Percentiles rank a stretch among this genome's conserved stretches.
Evolutionary conservation across 768 basidiomycete genomes (phyloP).

Genomic region (Pholiota molesta): DNA sequence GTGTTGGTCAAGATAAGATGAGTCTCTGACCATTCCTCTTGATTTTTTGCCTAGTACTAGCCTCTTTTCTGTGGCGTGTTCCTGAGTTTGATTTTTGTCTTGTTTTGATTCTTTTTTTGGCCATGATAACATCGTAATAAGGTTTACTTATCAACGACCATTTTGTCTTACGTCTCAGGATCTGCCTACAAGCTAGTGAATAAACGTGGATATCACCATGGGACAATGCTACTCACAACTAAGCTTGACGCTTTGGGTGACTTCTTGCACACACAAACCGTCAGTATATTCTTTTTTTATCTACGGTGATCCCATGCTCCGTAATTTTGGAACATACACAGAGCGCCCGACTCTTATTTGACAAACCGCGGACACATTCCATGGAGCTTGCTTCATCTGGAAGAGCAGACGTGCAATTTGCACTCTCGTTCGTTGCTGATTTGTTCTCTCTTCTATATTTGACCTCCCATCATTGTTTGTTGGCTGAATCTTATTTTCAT

Average conservation of each 20-base stretch:
- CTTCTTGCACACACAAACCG: slow-evolving; percentile 66
- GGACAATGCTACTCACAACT: slow-evolving; percentile 96
- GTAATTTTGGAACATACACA: too few relatives aligned
- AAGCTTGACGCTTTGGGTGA: slow-evolving; percentile 71
- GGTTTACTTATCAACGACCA: not conserved
- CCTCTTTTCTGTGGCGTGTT: not conserved
- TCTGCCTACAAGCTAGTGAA: slow-evolving; percentile 96
- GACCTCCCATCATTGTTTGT: not conserved
- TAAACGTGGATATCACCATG: slow-evolving; percentile 93
- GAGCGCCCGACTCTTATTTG: not conserved
- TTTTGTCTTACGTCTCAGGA: slow-evolving; percentile 79
- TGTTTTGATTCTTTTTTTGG: too few relatives aligned
- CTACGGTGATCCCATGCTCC: not conserved
- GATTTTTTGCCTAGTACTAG: not conserved
- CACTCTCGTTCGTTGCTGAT: not conserved
- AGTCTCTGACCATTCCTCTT: slow-evolving; percentile 37
- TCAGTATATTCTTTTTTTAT: slow-evolving; percentile 29
- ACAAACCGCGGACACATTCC: not conserved
- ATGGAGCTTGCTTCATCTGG: not conserved
- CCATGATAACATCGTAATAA: not conserved
- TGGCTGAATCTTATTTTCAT: slow-evolving; percentile 4
- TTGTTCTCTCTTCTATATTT: not conserved
- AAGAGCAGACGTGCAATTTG: not conserved
- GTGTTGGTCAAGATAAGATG: slow-evolving; percentile 87
- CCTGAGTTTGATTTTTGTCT: too few relatives aligned